A percentile compares a stretch with the other conserved stretches of the same genome.
phyloP scores from a whole-genome alignment of 805 yeast genomes.

The Hanseniaspora vineae region DNA sequence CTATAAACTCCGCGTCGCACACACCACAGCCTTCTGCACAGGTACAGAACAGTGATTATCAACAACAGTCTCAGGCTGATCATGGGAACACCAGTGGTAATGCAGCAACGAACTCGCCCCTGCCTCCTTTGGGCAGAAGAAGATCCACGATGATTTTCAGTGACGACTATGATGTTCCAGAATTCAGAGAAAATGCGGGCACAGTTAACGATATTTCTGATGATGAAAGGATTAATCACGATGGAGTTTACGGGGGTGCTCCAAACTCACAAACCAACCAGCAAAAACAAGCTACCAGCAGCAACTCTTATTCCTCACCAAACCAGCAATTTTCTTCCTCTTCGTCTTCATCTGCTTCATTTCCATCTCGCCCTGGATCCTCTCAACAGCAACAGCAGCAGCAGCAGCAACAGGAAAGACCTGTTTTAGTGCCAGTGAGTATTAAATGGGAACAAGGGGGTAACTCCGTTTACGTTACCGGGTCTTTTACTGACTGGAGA shows the following conservation, averaged over 20 bases:
- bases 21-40: too few relatives aligned
- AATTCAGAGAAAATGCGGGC: constrained; percentile 23
- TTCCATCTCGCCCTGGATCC: background rate
- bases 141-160: constrained; percentile 62
- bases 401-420: background rate
- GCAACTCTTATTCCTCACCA: background rate
- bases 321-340: too few relatives aligned
- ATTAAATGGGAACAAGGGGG: constrained; percentile 97
- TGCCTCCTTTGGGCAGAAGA: constrained; percentile 30
- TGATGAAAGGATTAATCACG: constrained; percentile 7
- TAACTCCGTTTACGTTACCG: constrained; percentile 85
- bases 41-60: background rate
- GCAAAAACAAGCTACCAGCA: background rate
- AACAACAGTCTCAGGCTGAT: background rate
- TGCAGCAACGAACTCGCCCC: constrained; percentile 3
- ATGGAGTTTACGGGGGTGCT: too few relatives aligned
- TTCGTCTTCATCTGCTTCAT: background rate
- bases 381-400: too few relatives aligned
- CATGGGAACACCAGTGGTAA: too few relatives aligned
- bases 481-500: constrained; percentile 96
- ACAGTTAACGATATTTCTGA: background rate
- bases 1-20: background rate
- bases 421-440: constrained; percentile 38
- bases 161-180: constrained; percentile 48
- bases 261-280: too few relatives aligned